These are phyloP conservation scores for Collybiopsis luxurians DNA, from an alignment of 768 basidiomycete genomes.

Conservation along the genomic window DNA sequence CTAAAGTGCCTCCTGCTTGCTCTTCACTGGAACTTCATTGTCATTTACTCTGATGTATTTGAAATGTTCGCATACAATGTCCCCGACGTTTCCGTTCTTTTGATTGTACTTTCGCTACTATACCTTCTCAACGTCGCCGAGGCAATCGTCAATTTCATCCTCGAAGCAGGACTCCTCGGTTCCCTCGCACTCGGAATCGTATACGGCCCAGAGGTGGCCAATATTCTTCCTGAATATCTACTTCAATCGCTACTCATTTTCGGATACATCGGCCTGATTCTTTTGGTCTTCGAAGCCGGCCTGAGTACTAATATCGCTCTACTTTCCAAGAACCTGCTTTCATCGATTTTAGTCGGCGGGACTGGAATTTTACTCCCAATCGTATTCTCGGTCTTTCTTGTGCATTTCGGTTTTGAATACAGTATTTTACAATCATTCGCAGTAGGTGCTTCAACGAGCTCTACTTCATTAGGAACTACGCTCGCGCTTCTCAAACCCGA, in stretches of 20 bases:
- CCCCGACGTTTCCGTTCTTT: constrained; percentile 32
- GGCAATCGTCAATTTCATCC: constrained; percentile 31
- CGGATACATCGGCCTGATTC: constrained; percentile 43
- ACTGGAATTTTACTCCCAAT: constrained; percentile 54
- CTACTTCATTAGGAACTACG: constrained; percentile 67
- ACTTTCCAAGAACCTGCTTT: constrained; percentile 41
- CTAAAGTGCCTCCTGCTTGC: too few species aligned
- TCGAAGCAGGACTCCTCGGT: constrained; percentile 48
- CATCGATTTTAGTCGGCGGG: constrained; percentile 47
- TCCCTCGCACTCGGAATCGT: constrained; percentile 55
- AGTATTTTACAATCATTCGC: constrained; percentile 48
- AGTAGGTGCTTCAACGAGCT: constrained; percentile 59
- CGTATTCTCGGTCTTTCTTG: constrained; percentile 42
- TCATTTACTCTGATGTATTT: too few species aligned
- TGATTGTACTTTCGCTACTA: constrained; percentile 52
- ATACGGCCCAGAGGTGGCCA: constrained; percentile 48
- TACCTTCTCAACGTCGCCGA: constrained; percentile 51
- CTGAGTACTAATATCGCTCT: constrained; percentile 46
- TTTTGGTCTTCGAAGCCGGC: constrained; percentile 61
- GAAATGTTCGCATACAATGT: constrained; percentile 22
- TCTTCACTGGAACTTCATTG: too few species aligned
- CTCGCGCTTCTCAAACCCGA: constrained; percentile 54
- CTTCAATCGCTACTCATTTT: constrained; percentile 42
- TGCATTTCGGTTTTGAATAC: constrained; percentile 40
- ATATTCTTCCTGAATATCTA: constrained; percentile 38